Evolutionary conservation across 805 yeast species (phyloP), one percentile per base, ranked within the genome.

Genomic region (Debaryomyces castellii): DNA sequence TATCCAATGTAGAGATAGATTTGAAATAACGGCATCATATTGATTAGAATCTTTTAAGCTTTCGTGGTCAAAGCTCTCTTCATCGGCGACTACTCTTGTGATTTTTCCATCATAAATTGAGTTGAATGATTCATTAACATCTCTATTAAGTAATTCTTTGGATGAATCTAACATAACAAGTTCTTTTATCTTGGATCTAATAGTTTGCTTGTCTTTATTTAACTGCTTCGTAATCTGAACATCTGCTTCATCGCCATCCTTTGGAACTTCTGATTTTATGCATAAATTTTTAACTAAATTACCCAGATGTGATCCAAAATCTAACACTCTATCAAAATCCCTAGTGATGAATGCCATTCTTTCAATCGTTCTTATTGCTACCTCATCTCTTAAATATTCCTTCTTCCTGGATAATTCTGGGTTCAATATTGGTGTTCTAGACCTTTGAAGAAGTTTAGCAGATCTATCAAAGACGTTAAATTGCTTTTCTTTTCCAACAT

Each of bases 1-100:
- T 47, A 87, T 81, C 96, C 96, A 89, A 62, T 89, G 96, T 59
- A 89, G 59, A 18, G 87, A 77, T 51, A 87, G 62, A 59, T 86
- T 87, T 2, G 90, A 83, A 2, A 89, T 61, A 2, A 88, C 86
- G 3, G 89, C 86, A 60, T 87, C 91, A 56, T 76, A 85, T 16
- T 72, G 64, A 43, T 72, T 65, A 7, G 66, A 52, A 43, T 57
- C 56, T 35, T 50, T 28, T 23, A 82, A 63, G 11, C 61, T 58
- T 2, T 69, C 70, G 48, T 76, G 76, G 46, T 67, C 67, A 55
- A 81, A 75, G 4, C 62, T 45, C 59, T 88, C 96, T 57, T 89
- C 96, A 59, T 89, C 94, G 2, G 77, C 79, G 5, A 76, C 80
- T 0, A 77, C 51, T 38, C 89, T 73, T 16, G 70, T 66, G 2